phyloP scores from a whole-genome alignment of 768 basidiomycete genomes.

The Amanita exitialis region DNA sequence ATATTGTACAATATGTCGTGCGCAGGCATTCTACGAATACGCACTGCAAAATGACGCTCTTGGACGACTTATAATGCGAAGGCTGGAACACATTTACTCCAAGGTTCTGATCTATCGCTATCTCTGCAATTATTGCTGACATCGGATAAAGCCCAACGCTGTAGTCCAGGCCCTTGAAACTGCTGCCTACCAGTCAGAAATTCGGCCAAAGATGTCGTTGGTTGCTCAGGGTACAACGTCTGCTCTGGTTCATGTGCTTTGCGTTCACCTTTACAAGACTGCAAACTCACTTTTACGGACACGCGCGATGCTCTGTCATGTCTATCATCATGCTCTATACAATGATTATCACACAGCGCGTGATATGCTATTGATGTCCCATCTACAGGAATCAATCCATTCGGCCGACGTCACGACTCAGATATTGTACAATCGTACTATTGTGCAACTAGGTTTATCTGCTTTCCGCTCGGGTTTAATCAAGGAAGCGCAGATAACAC shows the following conservation, averaged over 20 bases:
- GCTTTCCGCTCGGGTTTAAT: constrained; percentile 95
- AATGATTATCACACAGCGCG: constrained; percentile 96
- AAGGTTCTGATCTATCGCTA: constrained; percentile 46
- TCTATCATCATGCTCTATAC: constrained; percentile 94
- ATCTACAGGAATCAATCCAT: constrained; percentile 93
- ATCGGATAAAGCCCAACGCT: constrained; percentile 64
- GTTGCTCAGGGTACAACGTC: constrained; percentile 47
- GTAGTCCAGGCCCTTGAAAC: constrained; percentile 88
- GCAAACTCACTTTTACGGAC: constrained; percentile 89
- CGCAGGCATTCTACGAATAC: constrained; percentile 86
- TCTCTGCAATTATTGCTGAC: constrained; percentile 8
- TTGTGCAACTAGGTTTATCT: constrained; percentile 94
- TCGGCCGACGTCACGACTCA: constrained; percentile 96
- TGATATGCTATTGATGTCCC: constrained; percentile 98
- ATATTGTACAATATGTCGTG: constrained; percentile 88
- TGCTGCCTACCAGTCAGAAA: constrained; percentile 43
- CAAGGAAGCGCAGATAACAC: constrained; percentile 84
- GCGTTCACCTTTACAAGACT: constrained; percentile 87
- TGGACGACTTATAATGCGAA: constrained; percentile 85
- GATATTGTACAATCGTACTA: constrained; percentile 94
- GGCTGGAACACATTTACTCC: constrained; percentile 95
- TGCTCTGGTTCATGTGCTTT: constrained; percentile 78
- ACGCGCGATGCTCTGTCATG: constrained; percentile 94
- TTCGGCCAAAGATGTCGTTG: constrained; percentile 56
- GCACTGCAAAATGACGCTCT: constrained; percentile 69